phyloP scores from a whole-genome alignment of 2,329 filamentous ascomycete genomes.

The Fusarium chaquense region DNA sequence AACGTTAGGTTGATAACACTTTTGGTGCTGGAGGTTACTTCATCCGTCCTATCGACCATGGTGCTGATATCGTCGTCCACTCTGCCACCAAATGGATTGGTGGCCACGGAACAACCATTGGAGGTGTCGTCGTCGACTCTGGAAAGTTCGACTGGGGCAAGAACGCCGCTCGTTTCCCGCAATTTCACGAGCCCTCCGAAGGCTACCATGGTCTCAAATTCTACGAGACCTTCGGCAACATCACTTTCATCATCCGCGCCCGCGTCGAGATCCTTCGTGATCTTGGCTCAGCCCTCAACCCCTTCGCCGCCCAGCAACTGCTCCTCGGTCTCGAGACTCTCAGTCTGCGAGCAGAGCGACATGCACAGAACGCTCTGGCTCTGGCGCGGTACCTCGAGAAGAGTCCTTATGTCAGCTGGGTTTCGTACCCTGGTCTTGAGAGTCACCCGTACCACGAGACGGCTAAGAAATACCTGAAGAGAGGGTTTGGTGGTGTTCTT shows the following conservation, averaged over 20 bases:
- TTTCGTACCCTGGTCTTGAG: slow-evolving; percentile 90
- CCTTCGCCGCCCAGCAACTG: slow-evolving; percentile 93
- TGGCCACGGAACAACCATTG: slow-evolving; percentile 93
- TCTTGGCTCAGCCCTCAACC: slow-evolving; percentile 83
- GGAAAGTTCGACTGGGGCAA: slow-evolving; percentile 96
- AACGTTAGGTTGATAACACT: slow-evolving; percentile 85
- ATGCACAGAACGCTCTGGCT: slow-evolving; percentile 84
- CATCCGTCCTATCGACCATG: slow-evolving; percentile 86
- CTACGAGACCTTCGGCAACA: slow-evolving; percentile 88
- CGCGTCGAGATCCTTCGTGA: slow-evolving; percentile 93
- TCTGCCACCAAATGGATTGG: slow-evolving; percentile 98
- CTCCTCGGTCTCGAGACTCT: slow-evolving; percentile 91
- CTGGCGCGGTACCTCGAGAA: slow-evolving; percentile 86
- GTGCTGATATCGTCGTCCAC: slow-evolving; percentile 93
- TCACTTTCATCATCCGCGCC: slow-evolving; percentile 85
- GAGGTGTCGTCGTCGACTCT: slow-evolving; percentile 85
- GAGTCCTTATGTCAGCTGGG: slow-evolving; percentile 89
- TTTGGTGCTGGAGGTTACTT: slow-evolving; percentile 95
- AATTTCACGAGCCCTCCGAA: slow-evolving; percentile 88
- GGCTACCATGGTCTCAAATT: slow-evolving; percentile 96
- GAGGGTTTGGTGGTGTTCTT: slow-evolving; percentile 89
- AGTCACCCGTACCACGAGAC: slow-evolving; percentile 82
- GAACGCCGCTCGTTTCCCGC: slow-evolving; percentile 85
- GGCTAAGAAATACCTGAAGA: slow-evolving; percentile 87
- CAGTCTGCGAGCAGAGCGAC: slow-evolving; percentile 85